phyloP scores from a whole-genome alignment of 2,329 filamentous ascomycete species.

The Lecanosticta acicola region DNA sequence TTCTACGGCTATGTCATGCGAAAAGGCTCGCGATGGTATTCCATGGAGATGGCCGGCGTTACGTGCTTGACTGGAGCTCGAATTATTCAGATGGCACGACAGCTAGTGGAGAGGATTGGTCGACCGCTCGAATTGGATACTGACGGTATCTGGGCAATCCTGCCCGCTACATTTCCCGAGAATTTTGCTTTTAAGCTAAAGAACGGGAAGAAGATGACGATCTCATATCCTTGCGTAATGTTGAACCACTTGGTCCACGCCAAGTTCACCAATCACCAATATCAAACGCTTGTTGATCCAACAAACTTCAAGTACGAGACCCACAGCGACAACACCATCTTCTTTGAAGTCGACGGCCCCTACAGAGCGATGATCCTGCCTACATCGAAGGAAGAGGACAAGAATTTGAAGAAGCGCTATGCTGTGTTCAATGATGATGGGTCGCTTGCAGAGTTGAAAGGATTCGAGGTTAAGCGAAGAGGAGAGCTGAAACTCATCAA shows the following conservation, averaged over 20 bases:
- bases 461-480: constrained; percentile 94
- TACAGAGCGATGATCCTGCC: constrained; percentile 97
- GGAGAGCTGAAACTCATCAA: constrained; percentile 99
- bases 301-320: constrained; percentile 86
- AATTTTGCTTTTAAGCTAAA: constrained; percentile 93
- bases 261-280: constrained; percentile 94
- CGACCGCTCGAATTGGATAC: constrained; percentile 92
- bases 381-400: constrained; percentile 97
- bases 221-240: constrained; percentile 98
- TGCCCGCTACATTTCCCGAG: constrained; percentile 91
- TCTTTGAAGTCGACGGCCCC: constrained; percentile 97
- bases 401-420: constrained; percentile 98
- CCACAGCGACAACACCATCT: constrained; percentile 97
- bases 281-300: constrained; percentile 79
- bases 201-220: constrained; percentile 91
- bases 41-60: constrained; percentile 97
- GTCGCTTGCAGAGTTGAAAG: constrained; percentile 88
- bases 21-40: constrained; percentile 98
- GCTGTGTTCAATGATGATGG: constrained; percentile 99
- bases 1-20: constrained; percentile 99
- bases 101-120: constrained; percentile 88
- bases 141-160: constrained; percentile 99
- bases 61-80: constrained; percentile 93
- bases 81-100: constrained; percentile 93
- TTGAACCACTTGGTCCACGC: constrained; percentile 94